These are phyloP conservation scores for Trichoderma polysporum DNA, from an alignment of 2,329 filamentous ascomycete genomes.

Conservation along the genomic window DNA sequence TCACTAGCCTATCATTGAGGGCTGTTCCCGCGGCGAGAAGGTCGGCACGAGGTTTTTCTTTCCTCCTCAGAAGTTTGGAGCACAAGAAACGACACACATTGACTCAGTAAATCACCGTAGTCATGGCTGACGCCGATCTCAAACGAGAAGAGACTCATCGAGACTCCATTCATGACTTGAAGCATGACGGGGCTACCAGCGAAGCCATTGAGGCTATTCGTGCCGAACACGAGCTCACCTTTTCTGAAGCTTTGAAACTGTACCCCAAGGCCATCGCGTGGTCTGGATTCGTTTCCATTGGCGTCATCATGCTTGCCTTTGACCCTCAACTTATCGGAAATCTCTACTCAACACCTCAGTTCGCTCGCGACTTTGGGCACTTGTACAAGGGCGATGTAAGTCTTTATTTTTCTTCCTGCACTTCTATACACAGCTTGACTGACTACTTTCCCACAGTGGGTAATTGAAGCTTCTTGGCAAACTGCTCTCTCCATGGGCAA, in stretches of 20 bases:
- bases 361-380: constrained; percentile 57
- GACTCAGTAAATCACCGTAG: background rate
- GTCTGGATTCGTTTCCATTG: constrained; percentile 59
- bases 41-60: background rate
- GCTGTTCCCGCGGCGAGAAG: background rate
- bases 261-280: constrained; percentile 51
- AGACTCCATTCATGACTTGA: constrained; percentile 2
- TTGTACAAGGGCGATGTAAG: constrained; percentile 38
- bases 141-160: constrained; percentile 4
- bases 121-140: constrained; percentile 13
- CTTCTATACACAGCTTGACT: background rate
- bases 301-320: constrained; percentile 62
- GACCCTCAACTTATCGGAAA: constrained; percentile 65
- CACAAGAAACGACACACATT: background rate
- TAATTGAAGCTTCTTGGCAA: constrained; percentile 46
- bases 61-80: no score
- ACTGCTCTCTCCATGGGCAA: constrained; percentile 52
- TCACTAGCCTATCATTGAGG: background rate
- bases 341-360: constrained; percentile 59
- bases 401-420: background rate
- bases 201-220: constrained; percentile 37
- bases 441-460: constrained; percentile 28
- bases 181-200: background rate
- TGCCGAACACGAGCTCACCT: constrained; percentile 42
- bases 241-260: constrained; percentile 41